These are phyloP conservation scores for Danielozyma ontarioensis DNA, from an alignment of 805 yeast genomes.

Conservation along the genomic window DNA sequence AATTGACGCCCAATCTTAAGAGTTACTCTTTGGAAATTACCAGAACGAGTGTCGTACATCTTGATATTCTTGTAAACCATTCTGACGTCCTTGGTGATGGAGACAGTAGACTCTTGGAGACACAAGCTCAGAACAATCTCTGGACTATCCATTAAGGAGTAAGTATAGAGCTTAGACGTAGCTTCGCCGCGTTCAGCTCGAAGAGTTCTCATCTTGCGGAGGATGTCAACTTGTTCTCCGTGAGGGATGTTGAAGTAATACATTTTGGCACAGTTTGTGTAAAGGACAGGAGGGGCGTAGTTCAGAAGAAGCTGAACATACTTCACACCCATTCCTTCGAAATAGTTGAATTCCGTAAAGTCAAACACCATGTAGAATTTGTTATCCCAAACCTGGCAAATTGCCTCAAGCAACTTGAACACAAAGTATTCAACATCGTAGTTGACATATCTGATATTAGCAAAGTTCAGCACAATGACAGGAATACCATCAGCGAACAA, in stretches of 20 bases:
- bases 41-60: slow-evolving; percentile 6
- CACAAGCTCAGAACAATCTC: slow-evolving; percentile 32
- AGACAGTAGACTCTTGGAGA: slow-evolving; percentile 26
- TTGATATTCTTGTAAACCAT: slow-evolving; percentile 27
- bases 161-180: slow-evolving; percentile 19
- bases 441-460: slow-evolving; percentile 28
- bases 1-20: slow-evolving; percentile 13
- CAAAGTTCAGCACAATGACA: slow-evolving; percentile 49
- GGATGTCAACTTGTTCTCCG: slow-evolving; percentile 13
- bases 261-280: slow-evolving; percentile 47
- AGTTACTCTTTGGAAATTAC: slow-evolving; percentile 7
- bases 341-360: slow-evolving; percentile 53
- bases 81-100: slow-evolving; percentile 33
- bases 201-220: slow-evolving; percentile 17
- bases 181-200: slow-evolving; percentile 11
- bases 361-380: slow-evolving; percentile 62
- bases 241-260: slow-evolving; percentile 49
- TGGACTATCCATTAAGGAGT: slow-evolving; percentile 29
- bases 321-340: slow-evolving; percentile 16
- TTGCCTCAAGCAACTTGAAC: slow-evolving; percentile 58
- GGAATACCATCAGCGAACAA: slow-evolving; percentile 73
- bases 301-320: slow-evolving; percentile 34
- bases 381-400: slow-evolving; percentile 67
- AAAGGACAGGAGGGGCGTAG: slow-evolving; percentile 48
- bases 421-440: slow-evolving; percentile 45